These are phyloP conservation scores for Cocos nucifera DNA, from an alignment of 176 grass and related monocot species.

Conservation along the genomic window DNA sequence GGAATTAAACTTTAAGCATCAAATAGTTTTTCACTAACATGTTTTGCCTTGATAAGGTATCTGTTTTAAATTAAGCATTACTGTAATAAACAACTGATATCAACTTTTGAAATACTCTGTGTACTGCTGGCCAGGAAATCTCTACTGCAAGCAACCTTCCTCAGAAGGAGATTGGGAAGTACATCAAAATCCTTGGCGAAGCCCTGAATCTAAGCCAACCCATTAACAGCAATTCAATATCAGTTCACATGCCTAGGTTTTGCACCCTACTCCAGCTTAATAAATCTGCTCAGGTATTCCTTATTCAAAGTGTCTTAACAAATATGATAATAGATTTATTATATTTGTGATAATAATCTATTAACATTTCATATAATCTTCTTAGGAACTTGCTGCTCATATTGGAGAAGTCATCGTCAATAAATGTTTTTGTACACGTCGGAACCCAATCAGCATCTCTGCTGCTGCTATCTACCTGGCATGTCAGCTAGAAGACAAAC, in stretches of 20 bases:
- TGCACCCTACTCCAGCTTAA: slow-evolving; percentile 92
- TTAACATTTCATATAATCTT: slow-evolving; percentile 12
- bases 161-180: slow-evolving; percentile 97
- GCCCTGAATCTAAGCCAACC: slow-evolving; percentile 90
- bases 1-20: too few species aligned
- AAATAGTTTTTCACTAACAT: too few species aligned
- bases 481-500: slow-evolving; percentile 93
- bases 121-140: slow-evolving; percentile 62
- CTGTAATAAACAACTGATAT: too few species aligned
- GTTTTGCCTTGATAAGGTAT: too few species aligned
- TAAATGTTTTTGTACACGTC: slow-evolving; percentile 85
- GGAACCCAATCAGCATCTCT: slow-evolving; percentile 98
- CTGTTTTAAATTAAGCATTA: too few species aligned
- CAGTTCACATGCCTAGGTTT: slow-evolving; percentile 98
- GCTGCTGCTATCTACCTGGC: slow-evolving; percentile 96
- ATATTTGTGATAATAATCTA: not conserved
- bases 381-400: slow-evolving; percentile 85
- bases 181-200: slow-evolving; percentile 97
- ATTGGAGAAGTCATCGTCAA: slow-evolving; percentile 93
- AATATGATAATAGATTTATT: not conserved
- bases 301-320: not conserved
- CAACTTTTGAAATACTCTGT: not conserved
- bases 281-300: slow-evolving; percentile 91
- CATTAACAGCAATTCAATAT: slow-evolving; percentile 93
- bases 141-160: slow-evolving; percentile 96